Evolutionary conservation across 2,329 filamentous ascomycete genomes (phyloP).

Genomic region (Botrytis byssoidea): DNA sequence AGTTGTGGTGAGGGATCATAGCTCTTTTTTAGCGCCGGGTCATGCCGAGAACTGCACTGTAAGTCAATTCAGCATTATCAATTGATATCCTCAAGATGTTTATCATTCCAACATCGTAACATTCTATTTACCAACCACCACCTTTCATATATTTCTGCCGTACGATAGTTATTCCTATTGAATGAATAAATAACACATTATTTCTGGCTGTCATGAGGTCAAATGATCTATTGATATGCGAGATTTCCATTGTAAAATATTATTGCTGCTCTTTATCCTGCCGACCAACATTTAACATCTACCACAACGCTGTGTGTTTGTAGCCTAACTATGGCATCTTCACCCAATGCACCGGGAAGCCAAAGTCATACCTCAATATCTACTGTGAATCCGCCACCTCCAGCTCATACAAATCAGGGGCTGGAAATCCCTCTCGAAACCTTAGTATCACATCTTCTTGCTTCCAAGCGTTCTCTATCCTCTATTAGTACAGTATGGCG

Average conservation of each 20-base stretch:
- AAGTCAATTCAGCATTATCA: background rate
- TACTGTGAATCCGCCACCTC: slow-evolving; percentile 31
- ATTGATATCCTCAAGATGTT: background rate
- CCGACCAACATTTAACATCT: background rate
- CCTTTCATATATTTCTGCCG: background rate
- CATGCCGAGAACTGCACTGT: background rate
- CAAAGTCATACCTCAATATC: slow-evolving; percentile 33
- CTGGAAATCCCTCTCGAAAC: slow-evolving; percentile 59
- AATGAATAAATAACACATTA: background rate
- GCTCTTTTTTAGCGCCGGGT: slow-evolving; percentile 4
- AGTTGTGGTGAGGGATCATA: background rate
- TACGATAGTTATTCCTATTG: background rate
- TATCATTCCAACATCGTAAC: background rate
- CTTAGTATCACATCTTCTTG: slow-evolving; percentile 79
- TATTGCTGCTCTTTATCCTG: background rate
- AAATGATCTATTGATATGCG: background rate
- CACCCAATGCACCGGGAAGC: slow-evolving; percentile 19
- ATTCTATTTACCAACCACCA: background rate
- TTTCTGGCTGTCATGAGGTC: background rate
- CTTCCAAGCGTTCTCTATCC: slow-evolving; percentile 82
- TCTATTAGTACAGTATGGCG: slow-evolving; percentile 80
- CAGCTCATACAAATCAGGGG: slow-evolving; percentile 27
- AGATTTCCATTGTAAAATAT: background rate
- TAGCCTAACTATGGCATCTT: slow-evolving; percentile 11
- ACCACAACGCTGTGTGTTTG: background rate